Evolutionary conservation across 257 asterid genomes (phyloP), one percentile per base, ranked within the genome.

Genomic region (Anisodus tanguticus): DNA sequence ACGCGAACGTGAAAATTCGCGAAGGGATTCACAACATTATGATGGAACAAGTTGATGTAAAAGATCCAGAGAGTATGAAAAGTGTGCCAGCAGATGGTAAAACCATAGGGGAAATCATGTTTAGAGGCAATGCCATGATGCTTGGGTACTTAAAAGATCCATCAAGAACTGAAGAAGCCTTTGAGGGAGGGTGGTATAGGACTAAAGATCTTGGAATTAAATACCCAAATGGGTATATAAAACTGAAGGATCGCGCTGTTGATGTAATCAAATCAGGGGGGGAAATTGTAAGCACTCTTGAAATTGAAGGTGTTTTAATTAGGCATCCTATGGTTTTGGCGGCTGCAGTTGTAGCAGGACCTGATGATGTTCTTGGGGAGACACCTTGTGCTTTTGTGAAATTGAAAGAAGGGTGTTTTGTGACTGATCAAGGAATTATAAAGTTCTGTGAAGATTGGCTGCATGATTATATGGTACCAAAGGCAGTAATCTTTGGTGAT

Each of bases 331-430:
- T 83, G 55, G 91, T 94, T 47, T 45, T 85, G 12, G 97, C 91
- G 58, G 97, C 90, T 59, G 96, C 97, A 1, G 97, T 94, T 15
- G 95, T 94, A 39, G 97, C 93, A 16, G 86, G 84, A 67, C 92
- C 93, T 1, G 94, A 94, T 83, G 90, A 89, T 22, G 85, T 86
- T 58, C 87, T 91, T 84, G 97, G 98, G 0, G 94, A 94, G 85
- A 90, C 92, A 11, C 93, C 93, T 64, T 94, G 94, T 80, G 98
- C 97, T 1, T 92, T 94, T 80, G 94, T 92, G 90, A 93, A 90
- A 57, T 79, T 93, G 54, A 93, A 90, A 85, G 88, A 90, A 12
- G 96, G 91, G 4, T 84, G 70, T 49, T 55, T 6, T 60, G 85
- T 71, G 1, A 86, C 74, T 8, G 85, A 84, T 13, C 88, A 86